Percentiles rank a stretch among this genome's conserved stretches.
These are phyloP conservation scores for Leptomonas seymouri DNA, from an alignment of 208 protist species.

Conservation along the genomic window DNA sequence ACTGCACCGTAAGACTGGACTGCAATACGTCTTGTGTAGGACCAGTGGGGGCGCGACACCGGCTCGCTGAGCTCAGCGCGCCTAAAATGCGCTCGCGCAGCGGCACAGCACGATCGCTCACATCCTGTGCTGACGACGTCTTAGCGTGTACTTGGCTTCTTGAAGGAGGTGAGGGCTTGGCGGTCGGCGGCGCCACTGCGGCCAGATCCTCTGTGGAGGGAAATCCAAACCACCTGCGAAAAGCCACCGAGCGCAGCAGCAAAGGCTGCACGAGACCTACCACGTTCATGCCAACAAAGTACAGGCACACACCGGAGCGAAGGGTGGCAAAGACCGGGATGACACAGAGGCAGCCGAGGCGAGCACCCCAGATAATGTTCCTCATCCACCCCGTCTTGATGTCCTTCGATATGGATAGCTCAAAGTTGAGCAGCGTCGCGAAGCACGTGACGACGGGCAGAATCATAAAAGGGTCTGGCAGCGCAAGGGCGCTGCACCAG, in stretches of 20 bases:
- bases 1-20: constrained; percentile 67
- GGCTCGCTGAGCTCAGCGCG: constrained; percentile 4
- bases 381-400: constrained; percentile 77
- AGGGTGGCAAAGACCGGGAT: constrained; percentile 62
- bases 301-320: constrained; percentile 83
- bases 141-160: neutral
- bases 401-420: constrained; percentile 75
- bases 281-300: constrained; percentile 85
- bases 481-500: constrained; percentile 72
- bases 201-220: constrained; percentile 29
- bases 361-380: constrained; percentile 84
- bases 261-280: constrained; percentile 82
- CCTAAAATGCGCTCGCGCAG: constrained; percentile 20
- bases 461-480: constrained; percentile 76
- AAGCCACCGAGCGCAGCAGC: constrained; percentile 52
- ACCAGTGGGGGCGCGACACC: too few species aligned
- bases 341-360: constrained; percentile 71
- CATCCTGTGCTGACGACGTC: neutral
- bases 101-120: neutral
- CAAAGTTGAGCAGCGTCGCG: constrained; percentile 85
- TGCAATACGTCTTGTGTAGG: constrained; percentile 50
- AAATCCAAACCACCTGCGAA: constrained; percentile 64
- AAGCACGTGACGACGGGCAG: constrained; percentile 66
- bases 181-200: constrained; percentile 2
- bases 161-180: neutral